A percentile compares a stretch with the other conserved stretches of the same genome.
phyloP scores from a whole-genome alignment of 495 filamentous ascomycete species.

The Glutinoglossum americanum region DNA sequence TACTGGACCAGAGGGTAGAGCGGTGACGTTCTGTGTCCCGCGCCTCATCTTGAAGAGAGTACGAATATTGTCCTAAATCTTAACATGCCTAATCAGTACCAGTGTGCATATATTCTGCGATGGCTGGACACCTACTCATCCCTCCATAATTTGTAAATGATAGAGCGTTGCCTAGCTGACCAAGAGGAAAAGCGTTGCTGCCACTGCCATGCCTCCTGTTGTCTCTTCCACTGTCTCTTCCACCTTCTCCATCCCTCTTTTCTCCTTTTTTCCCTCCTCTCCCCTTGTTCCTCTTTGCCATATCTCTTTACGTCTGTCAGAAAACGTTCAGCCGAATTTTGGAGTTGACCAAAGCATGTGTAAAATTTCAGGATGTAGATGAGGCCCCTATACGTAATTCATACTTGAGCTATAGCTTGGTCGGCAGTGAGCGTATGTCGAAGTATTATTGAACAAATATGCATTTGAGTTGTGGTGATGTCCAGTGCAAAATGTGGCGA shows the following conservation, averaged over 20 bases:
- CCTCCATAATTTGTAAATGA: background rate
- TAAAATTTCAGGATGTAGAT: too few species aligned
- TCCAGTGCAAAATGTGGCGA: too few species aligned
- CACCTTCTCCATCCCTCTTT: background rate
- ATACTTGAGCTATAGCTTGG: too few species aligned
- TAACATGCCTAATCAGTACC: background rate
- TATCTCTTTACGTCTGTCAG: background rate
- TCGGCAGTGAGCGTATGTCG: too few species aligned
- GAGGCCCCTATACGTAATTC: too few species aligned
- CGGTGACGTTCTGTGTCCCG: conserved; percentile 47
- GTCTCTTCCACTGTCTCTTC: background rate
- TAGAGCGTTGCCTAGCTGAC: background rate
- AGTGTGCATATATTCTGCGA: background rate
- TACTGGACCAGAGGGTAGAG: conserved; percentile 15
- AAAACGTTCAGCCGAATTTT: background rate
- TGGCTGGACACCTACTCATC: background rate
- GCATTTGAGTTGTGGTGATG: too few species aligned
- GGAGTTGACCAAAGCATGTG: too few species aligned
- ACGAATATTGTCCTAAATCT: background rate
- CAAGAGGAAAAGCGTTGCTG: background rate
- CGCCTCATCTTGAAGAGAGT: conserved; percentile 44
- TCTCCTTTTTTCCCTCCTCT: background rate
- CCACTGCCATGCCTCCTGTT: background rate
- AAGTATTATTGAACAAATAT: too few species aligned
- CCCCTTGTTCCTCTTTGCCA: background rate